A percentile compares a stretch with the other conserved stretches of the same genome.
phyloP scores from a whole-genome alignment of 225 moss, liverwort and hornwort species.

The Neckera pumila region DNA sequence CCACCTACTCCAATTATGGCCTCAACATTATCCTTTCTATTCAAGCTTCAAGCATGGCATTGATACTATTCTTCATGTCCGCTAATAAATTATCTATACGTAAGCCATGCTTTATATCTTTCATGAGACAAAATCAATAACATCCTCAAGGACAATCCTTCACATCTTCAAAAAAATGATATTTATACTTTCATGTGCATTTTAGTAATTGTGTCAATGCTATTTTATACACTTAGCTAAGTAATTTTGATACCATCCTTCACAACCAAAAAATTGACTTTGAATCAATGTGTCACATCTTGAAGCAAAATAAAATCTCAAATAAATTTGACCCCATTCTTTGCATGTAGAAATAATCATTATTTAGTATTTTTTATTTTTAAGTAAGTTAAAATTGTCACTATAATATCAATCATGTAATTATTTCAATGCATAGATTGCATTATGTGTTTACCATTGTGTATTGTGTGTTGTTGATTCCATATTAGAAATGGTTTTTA shows the following conservation, averaged over 20 bases:
- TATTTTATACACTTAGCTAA: not conserved
- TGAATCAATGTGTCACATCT: rapidly evolving
- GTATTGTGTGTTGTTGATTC: not conserved
- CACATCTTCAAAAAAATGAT: not conserved
- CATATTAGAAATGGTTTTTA: not conserved
- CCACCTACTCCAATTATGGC: not conserved
- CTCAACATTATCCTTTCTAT: not conserved
- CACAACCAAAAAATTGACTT: too few species aligned
- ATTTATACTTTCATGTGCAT: too few species aligned
- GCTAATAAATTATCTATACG: not conserved
- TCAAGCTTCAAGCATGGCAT: not conserved
- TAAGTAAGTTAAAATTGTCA: too few species aligned
- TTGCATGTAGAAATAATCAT: not conserved
- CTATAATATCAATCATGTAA: not conserved
- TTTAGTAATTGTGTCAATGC: not conserved
- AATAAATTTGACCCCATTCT: not conserved
- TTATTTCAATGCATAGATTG: too few species aligned
- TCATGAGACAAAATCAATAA: too few species aligned
- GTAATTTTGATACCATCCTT: not conserved
- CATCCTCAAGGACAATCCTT: too few species aligned
- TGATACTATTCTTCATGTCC: not conserved
- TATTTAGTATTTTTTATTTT: not conserved
- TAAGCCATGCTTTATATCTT: not conserved
- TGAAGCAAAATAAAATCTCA: not conserved
- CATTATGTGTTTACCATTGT: not conserved